Evolutionary conservation across 1,139 yeast genomes (phyloP).

Genomic region (Kodamaea anthophila): DNA sequence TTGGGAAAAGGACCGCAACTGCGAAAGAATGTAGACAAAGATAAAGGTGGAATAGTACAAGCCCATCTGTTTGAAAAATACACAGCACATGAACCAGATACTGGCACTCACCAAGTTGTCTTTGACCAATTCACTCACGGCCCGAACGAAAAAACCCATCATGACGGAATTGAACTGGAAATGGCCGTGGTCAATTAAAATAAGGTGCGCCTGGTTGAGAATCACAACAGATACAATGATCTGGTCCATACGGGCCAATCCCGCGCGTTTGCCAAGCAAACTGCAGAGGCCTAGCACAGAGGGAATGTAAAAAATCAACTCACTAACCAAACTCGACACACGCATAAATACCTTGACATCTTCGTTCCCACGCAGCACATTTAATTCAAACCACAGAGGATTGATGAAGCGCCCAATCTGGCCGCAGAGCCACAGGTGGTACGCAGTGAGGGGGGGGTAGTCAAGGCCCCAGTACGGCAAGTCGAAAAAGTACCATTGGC

Average conservation of each 20-base stretch:
- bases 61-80: constrained; percentile 93
- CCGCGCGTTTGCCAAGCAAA: constrained; percentile 55
- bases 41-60: constrained; percentile 87
- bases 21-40: constrained; percentile 59
- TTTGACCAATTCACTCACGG: constrained; percentile 60
- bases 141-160: constrained; percentile 75
- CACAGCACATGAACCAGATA: constrained; percentile 69
- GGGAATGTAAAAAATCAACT: constrained; percentile 69
- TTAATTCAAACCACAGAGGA: constrained; percentile 70
- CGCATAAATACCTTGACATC: constrained; percentile 82
- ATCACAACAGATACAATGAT: constrained; percentile 69
- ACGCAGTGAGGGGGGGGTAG: constrained; percentile 96
- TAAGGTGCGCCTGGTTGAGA: constrained; percentile 72
- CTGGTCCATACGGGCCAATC: constrained; percentile 64
- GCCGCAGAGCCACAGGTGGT: constrained; percentile 80
- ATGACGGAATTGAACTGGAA: constrained; percentile 92
- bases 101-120: constrained; percentile 66
- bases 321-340: constrained; percentile 68
- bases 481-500: constrained; percentile 85
- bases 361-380: constrained; percentile 71
- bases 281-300: constrained; percentile 66
- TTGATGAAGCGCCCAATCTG: constrained; percentile 59
- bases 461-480: constrained; percentile 94
- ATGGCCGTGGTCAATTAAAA: constrained; percentile 93
- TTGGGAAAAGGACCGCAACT: constrained; percentile 33